Percentiles rank a stretch among this genome's conserved stretches.
phyloP scores from a whole-genome alignment of 2,329 filamentous ascomycete genomes.

The Fusarium sacchari region DNA sequence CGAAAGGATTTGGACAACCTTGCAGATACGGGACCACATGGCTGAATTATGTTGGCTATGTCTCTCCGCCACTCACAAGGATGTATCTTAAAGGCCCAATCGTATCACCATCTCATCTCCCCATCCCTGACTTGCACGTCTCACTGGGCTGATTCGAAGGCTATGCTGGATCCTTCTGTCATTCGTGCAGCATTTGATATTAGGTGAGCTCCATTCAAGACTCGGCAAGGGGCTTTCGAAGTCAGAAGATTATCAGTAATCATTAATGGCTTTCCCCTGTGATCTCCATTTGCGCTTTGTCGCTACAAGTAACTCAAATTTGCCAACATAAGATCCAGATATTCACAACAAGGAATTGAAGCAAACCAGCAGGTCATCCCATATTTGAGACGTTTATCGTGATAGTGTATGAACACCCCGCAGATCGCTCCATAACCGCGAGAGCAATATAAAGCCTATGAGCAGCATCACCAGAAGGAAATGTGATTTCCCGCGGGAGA shows the following conservation, averaged over 20 bases:
- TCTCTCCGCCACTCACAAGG: not conserved
- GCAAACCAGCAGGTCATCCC: not conserved
- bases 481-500: not conserved
- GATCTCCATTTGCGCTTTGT: rapidly evolving
- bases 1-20: not conserved
- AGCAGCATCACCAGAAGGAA: not conserved
- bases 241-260: rapidly evolving
- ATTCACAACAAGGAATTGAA: no score
- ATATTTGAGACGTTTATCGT: not conserved
- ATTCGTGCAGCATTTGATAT: not conserved
- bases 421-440: not conserved
- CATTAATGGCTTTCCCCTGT: not conserved
- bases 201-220: not conserved
- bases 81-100: not conserved
- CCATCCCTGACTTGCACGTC: rapidly evolving
- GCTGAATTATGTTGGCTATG: not conserved
- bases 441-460: not conserved
- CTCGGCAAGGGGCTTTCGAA: rapidly evolving
- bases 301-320: no score
- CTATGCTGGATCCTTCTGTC: not conserved
- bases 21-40: not conserved
- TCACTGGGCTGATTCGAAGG: not conserved
- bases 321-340: no score
- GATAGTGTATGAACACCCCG: not conserved
- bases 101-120: rapidly evolving